Conservation (phyloP, 2,329 filamentous ascomycete genomes). For the Neophaeococcomyces aloes region DNA sequence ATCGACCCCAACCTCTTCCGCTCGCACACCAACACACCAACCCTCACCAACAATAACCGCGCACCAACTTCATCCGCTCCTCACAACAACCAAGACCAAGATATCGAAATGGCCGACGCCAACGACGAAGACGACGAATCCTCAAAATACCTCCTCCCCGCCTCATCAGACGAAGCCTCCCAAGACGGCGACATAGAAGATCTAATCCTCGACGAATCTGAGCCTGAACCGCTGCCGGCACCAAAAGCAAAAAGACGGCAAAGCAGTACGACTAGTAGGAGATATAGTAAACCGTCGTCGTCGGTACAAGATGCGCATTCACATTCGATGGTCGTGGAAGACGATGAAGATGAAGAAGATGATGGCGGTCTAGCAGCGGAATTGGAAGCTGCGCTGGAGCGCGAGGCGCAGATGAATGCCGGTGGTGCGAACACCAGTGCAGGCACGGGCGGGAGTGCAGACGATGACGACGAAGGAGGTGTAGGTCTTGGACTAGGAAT, state of each 20-base stretch:
- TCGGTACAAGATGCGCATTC: background rate
- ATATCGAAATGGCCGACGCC: conserved; percentile 16
- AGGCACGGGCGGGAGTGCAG: conserved; percentile 20
- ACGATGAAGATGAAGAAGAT: conserved; percentile 28
- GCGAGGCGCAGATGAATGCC: conserved; percentile 21
- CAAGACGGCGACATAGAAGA: conserved; percentile 15
- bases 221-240: conserved; percentile 7
- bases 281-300: background rate
- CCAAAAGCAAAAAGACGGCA: conserved; percentile 26
- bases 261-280: conserved; percentile 36
- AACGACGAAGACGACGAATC: conserved; percentile 27
- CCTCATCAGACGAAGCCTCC: conserved; percentile 28
- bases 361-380: conserved; percentile 49
- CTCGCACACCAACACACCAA: conserved; percentile 16
- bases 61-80: conserved; percentile 4
- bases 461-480: conserved; percentile 39
- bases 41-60: conserved; percentile 9
- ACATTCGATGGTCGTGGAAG: conserved; percentile 10
- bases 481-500: conserved; percentile 55
- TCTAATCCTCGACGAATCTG: conserved; percentile 7
- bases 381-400: conserved; percentile 45
- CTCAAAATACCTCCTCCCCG: conserved; percentile 20
- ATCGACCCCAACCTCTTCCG: conserved; percentile 18
- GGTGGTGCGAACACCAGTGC: too few species aligned
- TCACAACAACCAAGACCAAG: conserved; percentile 7